phyloP scores from a whole-genome alignment of 345 rosid genomes.

The Pelargonium nanum region DNA sequence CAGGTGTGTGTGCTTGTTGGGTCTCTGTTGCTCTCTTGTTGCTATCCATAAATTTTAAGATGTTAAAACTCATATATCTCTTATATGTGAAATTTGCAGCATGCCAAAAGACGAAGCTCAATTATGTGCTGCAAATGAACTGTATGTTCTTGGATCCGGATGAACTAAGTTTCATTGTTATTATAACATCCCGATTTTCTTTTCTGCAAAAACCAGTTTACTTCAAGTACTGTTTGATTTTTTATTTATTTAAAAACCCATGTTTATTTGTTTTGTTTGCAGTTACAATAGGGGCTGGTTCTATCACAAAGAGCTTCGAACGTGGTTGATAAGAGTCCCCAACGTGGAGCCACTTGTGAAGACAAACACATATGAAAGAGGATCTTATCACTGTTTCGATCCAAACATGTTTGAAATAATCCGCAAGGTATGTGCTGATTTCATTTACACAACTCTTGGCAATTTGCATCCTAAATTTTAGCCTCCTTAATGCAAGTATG shows the following conservation, averaged over 20 bases:
- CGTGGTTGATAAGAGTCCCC: conserved; percentile 69
- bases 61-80: neutral
- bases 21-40: neutral
- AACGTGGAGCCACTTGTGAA: conserved; percentile 80
- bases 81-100: conserved; percentile 34
- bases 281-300: conserved; percentile 86
- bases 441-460: neutral
- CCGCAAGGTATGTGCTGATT: conserved; percentile 51
- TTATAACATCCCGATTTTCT: neutral
- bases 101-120: conserved; percentile 99
- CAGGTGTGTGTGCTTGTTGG: conserved; percentile 49
- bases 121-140: conserved; percentile 83
- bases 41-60: neutral
- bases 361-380: conserved; percentile 61
- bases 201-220: neutral
- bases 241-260: neutral
- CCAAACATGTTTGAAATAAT: conserved; percentile 57
- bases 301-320: conserved; percentile 73
- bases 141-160: conserved; percentile 40
- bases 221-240: neutral
- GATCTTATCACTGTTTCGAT: conserved; percentile 83
- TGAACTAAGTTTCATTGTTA: neutral
- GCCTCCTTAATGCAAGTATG: neutral
- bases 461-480: neutral
- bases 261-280: conserved; percentile 22